A percentile compares a stretch with the other conserved stretches of the same genome.
phyloP scores from a whole-genome alignment of 1,139 yeast genomes.

The Suhomyces wounanorum region DNA sequence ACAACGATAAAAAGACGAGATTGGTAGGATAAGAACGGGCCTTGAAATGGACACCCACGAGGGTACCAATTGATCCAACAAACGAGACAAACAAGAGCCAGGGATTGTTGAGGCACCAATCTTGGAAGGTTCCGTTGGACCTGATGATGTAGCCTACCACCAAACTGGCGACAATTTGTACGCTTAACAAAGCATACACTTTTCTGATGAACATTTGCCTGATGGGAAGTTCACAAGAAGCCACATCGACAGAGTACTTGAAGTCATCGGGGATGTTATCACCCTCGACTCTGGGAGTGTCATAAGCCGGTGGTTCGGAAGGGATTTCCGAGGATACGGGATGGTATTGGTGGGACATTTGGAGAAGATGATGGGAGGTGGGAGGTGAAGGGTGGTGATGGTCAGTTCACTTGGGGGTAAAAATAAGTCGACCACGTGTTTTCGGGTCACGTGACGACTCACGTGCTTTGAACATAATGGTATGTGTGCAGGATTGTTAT shows the following conservation, averaged over 20 bases:
- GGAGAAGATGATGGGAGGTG: no score
- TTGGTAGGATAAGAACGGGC: conserved; percentile 66
- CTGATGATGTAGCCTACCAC: conserved; percentile 59
- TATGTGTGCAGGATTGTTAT: no score
- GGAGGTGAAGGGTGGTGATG: no score
- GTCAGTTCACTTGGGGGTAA: no score
- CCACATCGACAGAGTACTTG: conserved; percentile 77
- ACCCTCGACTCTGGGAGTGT: conserved; percentile 34
- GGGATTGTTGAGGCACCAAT: conserved; percentile 61
- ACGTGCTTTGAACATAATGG: no score
- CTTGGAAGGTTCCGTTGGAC: conserved; percentile 47
- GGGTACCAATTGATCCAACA: conserved; percentile 60
- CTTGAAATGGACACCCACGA: conserved; percentile 61
- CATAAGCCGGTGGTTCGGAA: conserved; percentile 12
- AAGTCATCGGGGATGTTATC: conserved; percentile 73
- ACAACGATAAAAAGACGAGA: conserved; percentile 58
- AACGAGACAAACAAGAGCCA: conserved; percentile 63
- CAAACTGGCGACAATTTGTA: conserved; percentile 65
- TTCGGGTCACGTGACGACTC: no score
- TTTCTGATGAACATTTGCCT: conserved; percentile 77
- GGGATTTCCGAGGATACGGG: conserved; percentile 8
- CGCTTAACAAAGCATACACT: conserved; percentile 70
- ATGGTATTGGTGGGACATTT: conserved; percentile 9
- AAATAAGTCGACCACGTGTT: no score
- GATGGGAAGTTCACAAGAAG: conserved; percentile 73